Evolutionary conservation across 306 rosid species (phyloP), one percentile per base, ranked within the genome.

Genomic region (Trifolium pratense): DNA sequence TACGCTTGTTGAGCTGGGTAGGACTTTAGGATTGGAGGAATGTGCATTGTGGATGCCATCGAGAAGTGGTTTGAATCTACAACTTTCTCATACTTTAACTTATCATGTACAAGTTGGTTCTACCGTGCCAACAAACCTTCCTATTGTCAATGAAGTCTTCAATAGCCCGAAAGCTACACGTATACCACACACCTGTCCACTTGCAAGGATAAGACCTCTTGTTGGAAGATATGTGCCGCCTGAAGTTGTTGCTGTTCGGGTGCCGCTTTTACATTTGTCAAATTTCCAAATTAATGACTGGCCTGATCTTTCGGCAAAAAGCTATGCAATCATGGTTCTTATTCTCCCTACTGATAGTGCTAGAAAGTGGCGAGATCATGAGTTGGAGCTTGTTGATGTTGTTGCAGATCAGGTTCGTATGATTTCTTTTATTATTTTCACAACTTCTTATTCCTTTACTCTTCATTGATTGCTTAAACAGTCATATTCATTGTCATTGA

Each of bases 21-120:
- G 93, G 76, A 93, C 98, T 58, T 81, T 93, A 66, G 88, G 85
- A 49, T 91, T 93, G 67, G 88, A 85, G 84, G 97, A 93, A 71
- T 93, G 98, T 74, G 96, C 92, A 3, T 57, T 93, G n/a, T 93
- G 98, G 98, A 91, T 89, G 97, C 98, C 98, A 15, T 89, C 90
- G 11, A 84, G 89, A 75, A 81, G 49, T 75, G 98, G 96, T 12
- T 16, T 81, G 70, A 81, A 85, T 85, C 83, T 93, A 59, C 91
- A 89, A 16, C 93, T 93, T 71, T 86, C 94, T 17, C 96, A 93
- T 74, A 86, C 96, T 25, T 84, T 93, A 66, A 86, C 80, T 77
- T 85, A 68, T 71, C 89, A 82, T 13, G 87, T 84, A 58, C 93
- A 91, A 77, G 91, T 87, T 75, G 96, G 98, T 25, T 69, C 91